A percentile compares a stretch with the other conserved stretches of the same genome.
These are phyloP conservation scores for Atalantia buxifolia DNA, from an alignment of 345 rosid species.

Conservation along the genomic window DNA sequence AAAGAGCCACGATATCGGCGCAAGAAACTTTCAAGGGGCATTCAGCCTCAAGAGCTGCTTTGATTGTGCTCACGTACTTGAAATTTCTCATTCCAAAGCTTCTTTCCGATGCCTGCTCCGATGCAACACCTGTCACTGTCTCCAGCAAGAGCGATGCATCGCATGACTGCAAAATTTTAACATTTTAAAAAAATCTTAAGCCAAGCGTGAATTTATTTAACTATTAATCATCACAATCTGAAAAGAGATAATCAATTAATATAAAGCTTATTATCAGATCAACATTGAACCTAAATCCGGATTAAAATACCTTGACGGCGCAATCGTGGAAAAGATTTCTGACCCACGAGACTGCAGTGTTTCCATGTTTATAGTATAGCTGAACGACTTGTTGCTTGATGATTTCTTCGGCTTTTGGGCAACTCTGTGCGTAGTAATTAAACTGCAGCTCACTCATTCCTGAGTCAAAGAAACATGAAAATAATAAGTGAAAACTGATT, in stretches of 20 bases:
- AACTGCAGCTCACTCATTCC: constrained; percentile 58
- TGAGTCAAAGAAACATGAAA: constrained; percentile 5
- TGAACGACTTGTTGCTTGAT: constrained; percentile 58
- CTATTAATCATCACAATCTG: too few species aligned
- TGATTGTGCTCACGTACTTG: constrained; percentile 68
- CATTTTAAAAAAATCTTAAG: too few species aligned
- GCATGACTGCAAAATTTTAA: constrained; percentile 45
- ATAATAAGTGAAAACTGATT: too few species aligned
- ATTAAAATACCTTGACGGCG: constrained; percentile 43
- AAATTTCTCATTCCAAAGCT: constrained; percentile 92
- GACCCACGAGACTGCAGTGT: constrained; percentile 89
- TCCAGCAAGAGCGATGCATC: constrained; percentile 77
- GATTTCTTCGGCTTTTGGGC: constrained; percentile 82
- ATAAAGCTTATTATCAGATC: too few species aligned
- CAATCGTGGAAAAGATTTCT: constrained; percentile 93
- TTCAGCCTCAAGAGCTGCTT: constrained; percentile 67
- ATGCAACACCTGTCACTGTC: constrained; percentile 44
- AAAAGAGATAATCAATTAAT: too few species aligned
- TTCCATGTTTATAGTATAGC: constrained; percentile 70
- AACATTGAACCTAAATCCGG: too few species aligned
- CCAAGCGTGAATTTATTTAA: not conserved
- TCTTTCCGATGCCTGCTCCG: constrained; percentile 53
- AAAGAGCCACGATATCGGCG: constrained; percentile 76
- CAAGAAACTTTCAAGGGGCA: constrained; percentile 82
- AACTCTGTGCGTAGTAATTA: constrained; percentile 60